phyloP scores from a whole-genome alignment of 78 protist genomes.

The Dictyostelium citrinum region DNA sequence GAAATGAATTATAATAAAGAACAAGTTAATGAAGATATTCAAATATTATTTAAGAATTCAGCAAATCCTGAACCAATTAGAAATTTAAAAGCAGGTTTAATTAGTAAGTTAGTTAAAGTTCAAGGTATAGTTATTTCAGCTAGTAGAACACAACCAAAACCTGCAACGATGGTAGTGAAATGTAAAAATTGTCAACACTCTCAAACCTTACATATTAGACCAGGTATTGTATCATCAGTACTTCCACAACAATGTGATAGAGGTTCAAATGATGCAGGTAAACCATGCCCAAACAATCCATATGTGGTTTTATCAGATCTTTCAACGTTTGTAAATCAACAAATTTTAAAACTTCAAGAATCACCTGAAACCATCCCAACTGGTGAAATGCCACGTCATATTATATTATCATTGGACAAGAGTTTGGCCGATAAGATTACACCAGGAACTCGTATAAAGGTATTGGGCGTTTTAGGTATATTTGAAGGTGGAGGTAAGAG shows the following conservation, averaged over 20 bases:
- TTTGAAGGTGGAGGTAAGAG: conserved; percentile 38
- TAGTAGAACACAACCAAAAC: conserved; percentile 83
- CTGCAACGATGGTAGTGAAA: conserved; percentile 41
- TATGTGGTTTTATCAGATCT: conserved; percentile 85
- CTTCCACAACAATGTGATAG: conserved; percentile 90
- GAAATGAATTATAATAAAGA: conserved; percentile 22
- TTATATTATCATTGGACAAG: conserved; percentile 89
- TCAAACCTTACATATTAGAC: conserved; percentile 2
- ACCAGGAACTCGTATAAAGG: conserved; percentile 94
- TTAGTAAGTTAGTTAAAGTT: conserved; percentile 85
- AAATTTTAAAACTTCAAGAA: conserved; percentile 98
- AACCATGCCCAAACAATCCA: conserved; percentile 91
- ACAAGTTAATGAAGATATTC: conserved; percentile 43
- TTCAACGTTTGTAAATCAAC: conserved; percentile 89
- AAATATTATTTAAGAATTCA: conserved; percentile 69
- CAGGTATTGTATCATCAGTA: conserved; percentile 85
- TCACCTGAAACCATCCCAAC: conserved; percentile 98
- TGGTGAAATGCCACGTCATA: conserved; percentile 99
- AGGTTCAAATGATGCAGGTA: not conserved
- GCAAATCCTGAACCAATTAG: conserved; percentile 81
- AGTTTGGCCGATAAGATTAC: conserved; percentile 85
- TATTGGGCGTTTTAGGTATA: conserved; percentile 90
- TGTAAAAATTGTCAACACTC: conserved; percentile 84
- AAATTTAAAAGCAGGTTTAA: conserved; percentile 55
- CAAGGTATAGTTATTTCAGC: conserved; percentile 95